These are phyloP conservation scores for Sarocladium brachiariae DNA, from an alignment of 2,329 filamentous ascomycete species.

Conservation along the genomic window DNA sequence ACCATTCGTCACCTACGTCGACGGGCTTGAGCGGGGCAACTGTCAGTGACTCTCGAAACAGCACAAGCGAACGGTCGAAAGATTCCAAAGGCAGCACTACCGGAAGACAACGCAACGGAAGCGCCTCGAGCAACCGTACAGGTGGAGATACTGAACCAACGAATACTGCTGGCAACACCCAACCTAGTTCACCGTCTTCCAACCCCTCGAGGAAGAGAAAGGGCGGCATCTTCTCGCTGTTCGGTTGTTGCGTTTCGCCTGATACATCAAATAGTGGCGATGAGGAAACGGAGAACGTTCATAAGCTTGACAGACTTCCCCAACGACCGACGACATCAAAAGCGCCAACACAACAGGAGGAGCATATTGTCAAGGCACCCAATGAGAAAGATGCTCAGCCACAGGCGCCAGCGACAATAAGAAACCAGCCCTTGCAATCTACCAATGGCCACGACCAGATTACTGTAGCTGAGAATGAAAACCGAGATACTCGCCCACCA, in stretches of 20 bases:
- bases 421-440: constrained; percentile 34
- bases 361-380: constrained; percentile 33
- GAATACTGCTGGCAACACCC: constrained; percentile 41
- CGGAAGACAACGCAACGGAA: constrained; percentile 58
- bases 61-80: constrained; percentile 57
- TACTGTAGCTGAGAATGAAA: constrained; percentile 28
- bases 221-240: constrained; percentile 50
- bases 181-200: constrained; percentile 44
- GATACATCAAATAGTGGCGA: constrained; percentile 50
- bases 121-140: constrained; percentile 58
- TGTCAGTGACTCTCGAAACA: constrained; percentile 52
- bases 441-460: constrained; percentile 22
- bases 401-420: constrained; percentile 22
- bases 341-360: constrained; percentile 46
- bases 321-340: constrained; percentile 48
- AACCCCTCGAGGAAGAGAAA: constrained; percentile 47
- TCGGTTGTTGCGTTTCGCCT: constrained; percentile 61
- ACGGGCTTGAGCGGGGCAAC: constrained; percentile 55
- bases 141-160: constrained; percentile 46
- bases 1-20: constrained; percentile 52
- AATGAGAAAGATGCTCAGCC: constrained; percentile 46
- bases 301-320: constrained; percentile 52
- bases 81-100: constrained; percentile 59
- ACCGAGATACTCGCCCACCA: constrained; percentile 35
- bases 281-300: constrained; percentile 44